Evolutionary conservation across 208 protist species (phyloP), one percentile per base, ranked within the genome.

Genomic region (Crithidia bombi): DNA sequence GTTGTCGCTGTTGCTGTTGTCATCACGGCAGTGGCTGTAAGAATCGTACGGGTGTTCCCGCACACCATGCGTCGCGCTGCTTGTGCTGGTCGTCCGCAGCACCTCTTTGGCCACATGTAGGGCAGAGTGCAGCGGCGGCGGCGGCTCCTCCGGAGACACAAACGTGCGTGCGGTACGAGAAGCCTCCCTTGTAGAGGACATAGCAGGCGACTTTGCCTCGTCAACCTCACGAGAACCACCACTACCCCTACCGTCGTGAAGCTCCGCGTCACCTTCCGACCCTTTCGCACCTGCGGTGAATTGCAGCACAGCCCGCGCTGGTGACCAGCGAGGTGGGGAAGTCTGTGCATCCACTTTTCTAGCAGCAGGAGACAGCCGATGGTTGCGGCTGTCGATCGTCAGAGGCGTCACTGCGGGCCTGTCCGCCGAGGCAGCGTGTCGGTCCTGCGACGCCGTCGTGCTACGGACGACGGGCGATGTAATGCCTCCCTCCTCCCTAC

Each of bases 71-170:
- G 26, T n/a, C n/a, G 17, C 57, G 44, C 25, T 11, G 46, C 54
- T 15, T 19, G 4, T n/a, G 55, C 63, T 21, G 7, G 70, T 69
- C 3, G 44, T 50, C 9, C 62, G 54, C 25, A 75, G 55, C 1
- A 75, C 70, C 44, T 75, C 62, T 32, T 75, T 62, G 26, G 70
- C 70, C 10, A 75, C 62, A 0, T 54, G 70, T 52, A 69, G 17
- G 11, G 70, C 70, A 21, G 51, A 38, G 6, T 39, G 43, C 10
- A 65, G 62, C 25, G 36, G 41, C 28, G 19, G 36, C 19, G 23
- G 30, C n/a, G 30, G 30, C 35, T 36, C 46, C 47, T 5, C 56
- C 17, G 9, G 10, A 25, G 35, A 30, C 51, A 5, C 1, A 33
- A 6, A 0, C 3, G 26, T 41, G 36, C 58, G 58, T 47, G 4